phyloP scores from a whole-genome alignment of 2,329 filamentous ascomycete species.

The Simplicillium sp. region DNA sequence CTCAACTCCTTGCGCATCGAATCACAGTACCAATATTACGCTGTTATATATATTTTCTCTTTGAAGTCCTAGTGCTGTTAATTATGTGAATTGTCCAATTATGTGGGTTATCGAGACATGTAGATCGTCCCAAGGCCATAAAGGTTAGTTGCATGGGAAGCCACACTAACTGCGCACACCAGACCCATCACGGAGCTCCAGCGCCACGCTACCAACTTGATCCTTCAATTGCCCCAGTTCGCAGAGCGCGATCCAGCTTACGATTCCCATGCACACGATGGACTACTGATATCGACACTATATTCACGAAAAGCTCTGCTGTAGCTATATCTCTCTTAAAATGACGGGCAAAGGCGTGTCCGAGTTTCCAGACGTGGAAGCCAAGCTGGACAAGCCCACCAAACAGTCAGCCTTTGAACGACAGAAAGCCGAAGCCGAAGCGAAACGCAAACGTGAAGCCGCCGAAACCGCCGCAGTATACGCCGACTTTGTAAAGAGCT shows the following conservation, averaged over 20 bases:
- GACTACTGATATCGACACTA: not conserved
- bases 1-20: no score
- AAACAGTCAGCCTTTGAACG: constrained; percentile 85
- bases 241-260: not conserved
- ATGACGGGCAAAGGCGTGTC: constrained; percentile 24
- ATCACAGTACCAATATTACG: no score
- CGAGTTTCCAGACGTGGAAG: constrained; percentile 62
- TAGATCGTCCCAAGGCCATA: no score
- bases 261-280: not conserved
- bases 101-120: no score
- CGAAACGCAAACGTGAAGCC: constrained; percentile 74
- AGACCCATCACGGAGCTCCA: no score
- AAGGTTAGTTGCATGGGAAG: no score
- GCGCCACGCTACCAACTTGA: no score
- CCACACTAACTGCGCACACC: no score
- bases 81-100: no score
- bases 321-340: not conserved
- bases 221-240: no score
- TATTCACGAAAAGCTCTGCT: constrained; percentile 6
- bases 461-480: constrained; percentile 82
- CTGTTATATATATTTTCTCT: no score
- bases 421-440: constrained; percentile 81
- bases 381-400: constrained; percentile 69
- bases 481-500: constrained; percentile 78
- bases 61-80: no score